A percentile compares a stretch with the other conserved stretches of the same genome.
Evolutionary conservation across 371 early-diverging fungal species (phyloP).

Genomic region (Smittium mucronatum): DNA sequence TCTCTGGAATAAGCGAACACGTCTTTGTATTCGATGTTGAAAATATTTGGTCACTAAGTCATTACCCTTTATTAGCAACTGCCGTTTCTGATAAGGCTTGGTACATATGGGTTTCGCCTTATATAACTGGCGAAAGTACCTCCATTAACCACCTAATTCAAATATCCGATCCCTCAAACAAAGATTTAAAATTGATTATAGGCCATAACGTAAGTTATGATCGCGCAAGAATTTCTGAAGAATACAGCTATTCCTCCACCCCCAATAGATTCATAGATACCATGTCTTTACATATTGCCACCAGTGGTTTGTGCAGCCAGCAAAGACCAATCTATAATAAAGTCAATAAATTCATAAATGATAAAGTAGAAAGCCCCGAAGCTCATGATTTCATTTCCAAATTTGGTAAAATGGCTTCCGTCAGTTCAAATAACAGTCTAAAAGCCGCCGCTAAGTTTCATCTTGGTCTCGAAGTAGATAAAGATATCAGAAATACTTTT

Average conservation of each 20-base stretch:
- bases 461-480: conserved; percentile 56
- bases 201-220: conserved; percentile 93
- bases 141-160: conserved; percentile 42
- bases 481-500: conserved; percentile 56
- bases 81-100: conserved; percentile 63
- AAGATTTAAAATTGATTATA: conserved; percentile 40
- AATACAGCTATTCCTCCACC: conserved; percentile 47
- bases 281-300: conserved; percentile 85
- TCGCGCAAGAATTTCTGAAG: conserved; percentile 75
- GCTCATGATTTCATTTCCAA: conserved; percentile 20
- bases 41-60: conserved; percentile 46
- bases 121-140: conserved; percentile 35
- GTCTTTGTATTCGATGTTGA: conserved; percentile 84
- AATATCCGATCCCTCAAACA: neutral
- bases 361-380: conserved; percentile 22
- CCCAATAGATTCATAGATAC: conserved; percentile 72
- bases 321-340: conserved; percentile 72
- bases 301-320: conserved; percentile 77
- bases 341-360: conserved; percentile 38
- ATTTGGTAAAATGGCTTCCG: conserved; percentile 43
- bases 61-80: conserved; percentile 69
- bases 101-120: conserved; percentile 90
- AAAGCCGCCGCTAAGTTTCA: conserved; percentile 67
- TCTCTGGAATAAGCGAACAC: conserved; percentile 38
- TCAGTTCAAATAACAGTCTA: conserved; percentile 66